Percentiles rank a stretch among this genome's conserved stretches.
Evolutionary conservation across 1,139 yeast genomes (phyloP).

Genomic region (Neolecta irregularis): DNA sequence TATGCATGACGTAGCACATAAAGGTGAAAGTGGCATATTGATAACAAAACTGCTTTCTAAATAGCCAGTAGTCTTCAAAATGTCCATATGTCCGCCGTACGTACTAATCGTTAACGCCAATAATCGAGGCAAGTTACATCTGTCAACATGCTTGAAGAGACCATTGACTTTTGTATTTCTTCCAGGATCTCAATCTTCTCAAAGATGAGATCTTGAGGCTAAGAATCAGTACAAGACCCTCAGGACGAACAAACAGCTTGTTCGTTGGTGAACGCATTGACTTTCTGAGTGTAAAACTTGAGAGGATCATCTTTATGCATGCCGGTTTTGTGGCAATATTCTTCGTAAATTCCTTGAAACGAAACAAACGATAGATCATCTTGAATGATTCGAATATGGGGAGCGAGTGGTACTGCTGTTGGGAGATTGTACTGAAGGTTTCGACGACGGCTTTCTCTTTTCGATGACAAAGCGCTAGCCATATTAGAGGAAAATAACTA

Average conservation of each 20-base stretch:
- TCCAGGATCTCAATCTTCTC: constrained; percentile 80
- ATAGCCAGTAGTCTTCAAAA: constrained; percentile 92
- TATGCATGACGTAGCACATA: constrained; percentile 88
- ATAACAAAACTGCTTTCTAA: constrained; percentile 86
- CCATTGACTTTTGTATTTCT: constrained; percentile 73
- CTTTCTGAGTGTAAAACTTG: constrained; percentile 68
- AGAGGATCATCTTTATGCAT: constrained; percentile 82
- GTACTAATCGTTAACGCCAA: constrained; percentile 20
- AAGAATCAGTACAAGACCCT: constrained; percentile 21
- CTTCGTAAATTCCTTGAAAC: constrained; percentile 78
- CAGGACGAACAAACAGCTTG: constrained; percentile 6
- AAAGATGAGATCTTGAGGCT: constrained; percentile 81
- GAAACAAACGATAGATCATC: constrained; percentile 68
- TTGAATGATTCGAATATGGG: constrained; percentile 81
- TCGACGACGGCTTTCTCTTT: constrained; percentile 78
- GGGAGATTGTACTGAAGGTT: constrained; percentile 79
- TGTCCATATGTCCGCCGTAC: constrained; percentile 49
- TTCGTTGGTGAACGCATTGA: constrained; percentile 80
- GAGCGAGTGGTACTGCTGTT: constrained; percentile 82
- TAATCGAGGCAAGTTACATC: constrained; percentile 17
- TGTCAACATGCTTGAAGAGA: constrained; percentile 36
- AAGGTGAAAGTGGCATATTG: constrained; percentile 93
- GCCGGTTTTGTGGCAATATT: constrained; percentile 58
- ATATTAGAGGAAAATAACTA: not conserved
- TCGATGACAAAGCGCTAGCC: constrained; percentile 50